phyloP scores from a whole-genome alignment of 805 yeast species.

The Pichia occidentalis region DNA sequence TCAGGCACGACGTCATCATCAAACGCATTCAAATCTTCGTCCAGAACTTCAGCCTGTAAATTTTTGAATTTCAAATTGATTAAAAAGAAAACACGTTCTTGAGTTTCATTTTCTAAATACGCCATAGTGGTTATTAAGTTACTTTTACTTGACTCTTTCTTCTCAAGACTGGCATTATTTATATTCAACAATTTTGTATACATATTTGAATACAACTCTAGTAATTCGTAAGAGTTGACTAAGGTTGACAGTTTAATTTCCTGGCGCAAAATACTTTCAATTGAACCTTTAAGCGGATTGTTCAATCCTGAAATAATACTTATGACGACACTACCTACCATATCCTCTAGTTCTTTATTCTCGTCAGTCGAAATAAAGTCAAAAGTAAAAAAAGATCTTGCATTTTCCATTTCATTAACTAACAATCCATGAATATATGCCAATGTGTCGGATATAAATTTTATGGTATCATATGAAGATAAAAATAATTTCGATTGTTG shows the following conservation, averaged over 20 bases:
- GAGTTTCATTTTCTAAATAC: constrained; percentile 30
- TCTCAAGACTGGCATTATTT: constrained; percentile 1
- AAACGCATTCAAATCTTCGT: constrained; percentile 17
- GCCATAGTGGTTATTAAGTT: constrained; percentile 22
- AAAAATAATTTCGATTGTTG: constrained; percentile 35
- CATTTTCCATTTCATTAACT: constrained; percentile 79
- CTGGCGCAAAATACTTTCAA: constrained; percentile 62
- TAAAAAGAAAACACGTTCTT: constrained; percentile 35
- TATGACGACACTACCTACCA: constrained; percentile 36
- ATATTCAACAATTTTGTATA: constrained; percentile 39
- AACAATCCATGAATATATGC: constrained; percentile 84
- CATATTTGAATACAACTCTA: constrained; percentile 68
- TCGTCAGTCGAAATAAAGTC: constrained; percentile 18
- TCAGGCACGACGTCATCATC: constrained; percentile 64
- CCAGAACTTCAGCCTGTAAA: constrained; percentile 27
- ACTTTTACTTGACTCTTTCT: constrained; percentile 8
- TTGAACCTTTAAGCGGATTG: constrained; percentile 52
- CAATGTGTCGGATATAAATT: constrained; percentile 79
- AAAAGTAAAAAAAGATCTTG: constrained; percentile 52
- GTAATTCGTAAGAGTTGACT: constrained; percentile 52
- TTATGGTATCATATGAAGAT: constrained; percentile 70
- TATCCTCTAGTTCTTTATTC: constrained; percentile 19
- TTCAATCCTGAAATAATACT: constrained; percentile 48
- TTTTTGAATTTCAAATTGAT: constrained; percentile 35
- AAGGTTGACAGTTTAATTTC: constrained; percentile 53